phyloP scores from a whole-genome alignment of 495 filamentous ascomycete genomes.

The Penicillium salamii region DNA sequence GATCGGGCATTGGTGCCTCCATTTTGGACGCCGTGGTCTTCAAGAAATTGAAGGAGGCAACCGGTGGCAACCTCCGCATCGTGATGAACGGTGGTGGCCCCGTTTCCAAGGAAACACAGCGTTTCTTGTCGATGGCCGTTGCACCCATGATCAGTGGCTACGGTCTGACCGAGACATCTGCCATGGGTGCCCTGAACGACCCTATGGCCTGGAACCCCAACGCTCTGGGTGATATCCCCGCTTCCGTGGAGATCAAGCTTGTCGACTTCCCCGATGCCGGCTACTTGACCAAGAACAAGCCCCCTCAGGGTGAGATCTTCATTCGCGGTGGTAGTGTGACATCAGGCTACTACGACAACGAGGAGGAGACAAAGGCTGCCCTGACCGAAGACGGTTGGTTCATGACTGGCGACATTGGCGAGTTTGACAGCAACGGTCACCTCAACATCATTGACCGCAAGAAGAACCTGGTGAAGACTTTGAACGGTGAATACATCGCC shows the following conservation, averaged over 20 bases:
- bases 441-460: slow-evolving; percentile 91
- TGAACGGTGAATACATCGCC: slow-evolving; percentile 96
- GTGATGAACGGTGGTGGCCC: slow-evolving; percentile 87
- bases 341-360: slow-evolving; percentile 74
- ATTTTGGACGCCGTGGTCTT: slow-evolving; percentile 77
- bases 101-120: slow-evolving; percentile 80
- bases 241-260: slow-evolving; percentile 83
- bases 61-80: slow-evolving; percentile 75
- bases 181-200: slow-evolving; percentile 90
- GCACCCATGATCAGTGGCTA: slow-evolving; percentile 92
- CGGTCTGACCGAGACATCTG: slow-evolving; percentile 90
- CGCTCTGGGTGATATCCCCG: slow-evolving; percentile 78
- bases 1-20: slow-evolving; percentile 55
- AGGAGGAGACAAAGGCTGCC: slow-evolving; percentile 75
- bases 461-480: slow-evolving; percentile 97
- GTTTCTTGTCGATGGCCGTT: slow-evolving; percentile 85
- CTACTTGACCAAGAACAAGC: slow-evolving; percentile 80
- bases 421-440: slow-evolving; percentile 80
- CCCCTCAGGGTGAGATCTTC: slow-evolving; percentile 93
- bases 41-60: slow-evolving; percentile 89
- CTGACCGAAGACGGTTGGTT: slow-evolving; percentile 85
- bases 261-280: slow-evolving; percentile 95
- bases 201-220: slow-evolving; percentile 84
- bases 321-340: slow-evolving; percentile 79
- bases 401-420: slow-evolving; percentile 92